phyloP scores from a whole-genome alignment of 768 basidiomycete genomes.

The Naganishia friedmannii region DNA sequence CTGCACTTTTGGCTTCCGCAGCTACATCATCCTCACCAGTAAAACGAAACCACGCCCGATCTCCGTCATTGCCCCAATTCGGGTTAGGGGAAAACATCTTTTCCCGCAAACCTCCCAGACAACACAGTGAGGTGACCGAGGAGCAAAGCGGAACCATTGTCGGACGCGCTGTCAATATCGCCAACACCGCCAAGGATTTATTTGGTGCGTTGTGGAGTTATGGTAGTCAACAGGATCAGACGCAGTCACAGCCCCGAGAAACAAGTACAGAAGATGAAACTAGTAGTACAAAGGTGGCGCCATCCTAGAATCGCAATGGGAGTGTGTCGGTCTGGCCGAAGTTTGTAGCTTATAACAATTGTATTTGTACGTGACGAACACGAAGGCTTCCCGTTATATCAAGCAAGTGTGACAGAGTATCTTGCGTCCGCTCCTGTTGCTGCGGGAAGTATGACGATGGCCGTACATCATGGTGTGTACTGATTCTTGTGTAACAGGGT shows the following conservation, averaged over 20 bases:
- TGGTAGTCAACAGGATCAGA: conserved; percentile 29
- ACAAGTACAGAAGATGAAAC: conserved; percentile 5
- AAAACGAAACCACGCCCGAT: conserved; percentile 21
- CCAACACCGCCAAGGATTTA: conserved; percentile 73
- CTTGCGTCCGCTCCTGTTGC: not conserved
- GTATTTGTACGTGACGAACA: conserved; percentile 2
- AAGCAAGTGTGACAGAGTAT: not conserved
- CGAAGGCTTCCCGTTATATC: not conserved
- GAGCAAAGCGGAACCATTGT: conserved; percentile 56
- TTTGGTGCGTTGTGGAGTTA: conserved; percentile 63
- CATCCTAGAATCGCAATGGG: conserved; percentile 8
- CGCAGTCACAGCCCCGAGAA: conserved; percentile 46
- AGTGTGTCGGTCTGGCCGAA: not conserved
- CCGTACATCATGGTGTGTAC: no score
- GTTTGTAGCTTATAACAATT: conserved; percentile 1
- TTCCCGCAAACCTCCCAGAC: conserved; percentile 36
- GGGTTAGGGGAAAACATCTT: conserved; percentile 33
- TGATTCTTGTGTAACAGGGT: no score
- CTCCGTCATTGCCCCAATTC: conserved; percentile 16
- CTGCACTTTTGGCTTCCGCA: not conserved
- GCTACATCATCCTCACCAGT: conserved; percentile 2
- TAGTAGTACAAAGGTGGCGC: not conserved
- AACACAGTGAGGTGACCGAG: conserved; percentile 32
- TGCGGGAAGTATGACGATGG: no score
- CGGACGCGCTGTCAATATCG: conserved; percentile 70